These are phyloP conservation scores for Basidioascus undulatus DNA, from an alignment of 768 basidiomycete species.

Conservation along the genomic window DNA sequence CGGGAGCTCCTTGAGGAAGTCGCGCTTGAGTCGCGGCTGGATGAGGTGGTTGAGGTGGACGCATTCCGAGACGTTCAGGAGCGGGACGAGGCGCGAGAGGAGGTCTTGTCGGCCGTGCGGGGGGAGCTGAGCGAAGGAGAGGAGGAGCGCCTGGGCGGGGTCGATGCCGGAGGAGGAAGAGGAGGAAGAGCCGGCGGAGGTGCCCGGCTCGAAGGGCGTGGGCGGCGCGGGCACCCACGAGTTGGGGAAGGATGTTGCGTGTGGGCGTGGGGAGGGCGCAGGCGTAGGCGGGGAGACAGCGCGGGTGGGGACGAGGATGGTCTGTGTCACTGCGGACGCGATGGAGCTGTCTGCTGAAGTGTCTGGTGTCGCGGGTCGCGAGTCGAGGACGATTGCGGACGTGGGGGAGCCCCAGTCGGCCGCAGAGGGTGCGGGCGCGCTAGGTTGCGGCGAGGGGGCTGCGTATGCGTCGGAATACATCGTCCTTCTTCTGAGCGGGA, in stretches of 20 bases:
- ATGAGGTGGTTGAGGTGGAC: conserved; percentile 9
- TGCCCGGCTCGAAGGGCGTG: conserved; percentile 1
- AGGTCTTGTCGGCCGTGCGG: neutral
- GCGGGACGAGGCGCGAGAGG: conserved; percentile 1
- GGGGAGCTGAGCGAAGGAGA: conserved; percentile 1
- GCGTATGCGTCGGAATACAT: too few relatives aligned
- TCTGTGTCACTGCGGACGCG: too few relatives aligned
- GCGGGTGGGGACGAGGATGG: neutral
- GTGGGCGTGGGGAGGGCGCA: conserved; percentile 1
- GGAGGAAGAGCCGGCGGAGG: neutral
- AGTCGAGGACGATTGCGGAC: too few relatives aligned
- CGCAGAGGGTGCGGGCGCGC: too few relatives aligned
- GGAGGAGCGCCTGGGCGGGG: neutral
- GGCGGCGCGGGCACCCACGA: neutral
- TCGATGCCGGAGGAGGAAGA: neutral
- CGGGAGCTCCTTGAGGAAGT: conserved; percentile 29
- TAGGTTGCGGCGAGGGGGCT: too few relatives aligned
- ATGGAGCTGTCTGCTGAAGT: too few relatives aligned
- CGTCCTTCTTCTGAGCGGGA: too few relatives aligned
- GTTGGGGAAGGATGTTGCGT: neutral
- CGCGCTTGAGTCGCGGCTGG: conserved; percentile 12
- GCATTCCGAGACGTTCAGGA: conserved; percentile 4
- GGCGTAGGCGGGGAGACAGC: conserved; percentile 3
- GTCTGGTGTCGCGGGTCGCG: too few relatives aligned
- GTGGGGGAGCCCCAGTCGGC: too few relatives aligned